phyloP scores from a whole-genome alignment of 2,329 filamentous ascomycete species.

The Colletotrichum kahawae region DNA sequence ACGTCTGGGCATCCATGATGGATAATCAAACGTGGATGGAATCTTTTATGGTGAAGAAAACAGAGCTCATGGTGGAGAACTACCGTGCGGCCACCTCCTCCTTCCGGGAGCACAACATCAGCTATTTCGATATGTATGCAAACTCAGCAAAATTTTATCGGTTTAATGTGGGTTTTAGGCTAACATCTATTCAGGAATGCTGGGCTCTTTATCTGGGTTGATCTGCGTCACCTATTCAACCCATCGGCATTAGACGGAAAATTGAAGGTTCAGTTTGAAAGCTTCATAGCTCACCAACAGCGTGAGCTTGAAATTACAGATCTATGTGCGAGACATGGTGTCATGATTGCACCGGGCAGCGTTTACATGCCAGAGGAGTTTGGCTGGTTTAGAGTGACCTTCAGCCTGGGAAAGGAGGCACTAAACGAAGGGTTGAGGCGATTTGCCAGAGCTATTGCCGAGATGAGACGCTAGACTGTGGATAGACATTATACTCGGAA shows the following conservation, averaged over 20 bases:
- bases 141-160: neutral
- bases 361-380: conserved; percentile 26
- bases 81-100: neutral
- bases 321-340: conserved; percentile 14
- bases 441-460: neutral
- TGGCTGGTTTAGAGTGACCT: conserved; percentile 29
- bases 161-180: neutral
- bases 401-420: conserved; percentile 19
- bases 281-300: neutral
- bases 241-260: neutral
- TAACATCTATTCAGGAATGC: conserved; percentile 9
- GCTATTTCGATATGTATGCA: conserved; percentile 6
- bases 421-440: conserved; percentile 23
- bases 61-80: conserved; percentile 1
- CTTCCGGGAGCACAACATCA: neutral
- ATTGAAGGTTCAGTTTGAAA: neutral
- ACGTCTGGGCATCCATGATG: conserved; percentile 18
- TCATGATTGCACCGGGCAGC: conserved; percentile 22
- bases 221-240: conserved; percentile 11
- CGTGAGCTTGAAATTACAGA: conserved; percentile 17
- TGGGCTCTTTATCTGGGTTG: conserved; percentile 27
- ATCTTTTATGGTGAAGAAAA: neutral
- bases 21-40: neutral
- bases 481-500: neutral
- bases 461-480: neutral